Conservation (phyloP, 192 early-diverging fungal genomes). For the Umbelopsis vinacea region DNA sequence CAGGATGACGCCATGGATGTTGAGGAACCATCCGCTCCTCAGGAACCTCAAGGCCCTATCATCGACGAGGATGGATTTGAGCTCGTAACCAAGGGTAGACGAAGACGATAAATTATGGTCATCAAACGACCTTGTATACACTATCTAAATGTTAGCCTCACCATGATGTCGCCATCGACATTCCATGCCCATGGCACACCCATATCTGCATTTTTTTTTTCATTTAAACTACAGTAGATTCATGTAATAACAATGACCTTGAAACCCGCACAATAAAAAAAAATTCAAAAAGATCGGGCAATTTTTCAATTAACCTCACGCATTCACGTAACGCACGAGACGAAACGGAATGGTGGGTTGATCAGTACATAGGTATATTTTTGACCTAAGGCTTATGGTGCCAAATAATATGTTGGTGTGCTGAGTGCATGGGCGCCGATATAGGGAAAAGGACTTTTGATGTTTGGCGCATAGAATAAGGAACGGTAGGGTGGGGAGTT, state of each 20-base stretch:
- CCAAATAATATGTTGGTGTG: no score
- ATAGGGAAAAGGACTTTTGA: neutral
- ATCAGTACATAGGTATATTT: no score
- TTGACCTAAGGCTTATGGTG: no score
- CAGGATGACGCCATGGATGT: conserved; percentile 42
- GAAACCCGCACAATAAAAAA: no score
- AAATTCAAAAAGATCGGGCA: no score
- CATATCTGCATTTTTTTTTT: no score
- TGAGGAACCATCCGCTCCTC: conserved; percentile 30
- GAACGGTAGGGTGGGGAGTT: neutral
- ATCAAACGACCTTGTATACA: neutral
- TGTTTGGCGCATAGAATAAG: neutral
- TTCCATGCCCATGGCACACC: neutral
- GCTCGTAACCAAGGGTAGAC: conserved; percentile 35
- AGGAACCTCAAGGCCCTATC: conserved; percentile 43
- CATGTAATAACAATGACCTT: no score
- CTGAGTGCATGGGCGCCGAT: neutral
- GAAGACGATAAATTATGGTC: conserved; percentile 36
- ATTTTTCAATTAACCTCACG: no score
- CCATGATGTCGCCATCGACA: neutral
- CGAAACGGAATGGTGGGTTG: no score
- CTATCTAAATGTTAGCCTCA: neutral
- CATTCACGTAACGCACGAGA: no score
- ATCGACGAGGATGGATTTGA: conserved; percentile 54
- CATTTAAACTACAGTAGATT: no score